Evolutionary conservation across 108 stramenopile genomes (phyloP).

Genomic region (Skeletonema menzelii): DNA sequence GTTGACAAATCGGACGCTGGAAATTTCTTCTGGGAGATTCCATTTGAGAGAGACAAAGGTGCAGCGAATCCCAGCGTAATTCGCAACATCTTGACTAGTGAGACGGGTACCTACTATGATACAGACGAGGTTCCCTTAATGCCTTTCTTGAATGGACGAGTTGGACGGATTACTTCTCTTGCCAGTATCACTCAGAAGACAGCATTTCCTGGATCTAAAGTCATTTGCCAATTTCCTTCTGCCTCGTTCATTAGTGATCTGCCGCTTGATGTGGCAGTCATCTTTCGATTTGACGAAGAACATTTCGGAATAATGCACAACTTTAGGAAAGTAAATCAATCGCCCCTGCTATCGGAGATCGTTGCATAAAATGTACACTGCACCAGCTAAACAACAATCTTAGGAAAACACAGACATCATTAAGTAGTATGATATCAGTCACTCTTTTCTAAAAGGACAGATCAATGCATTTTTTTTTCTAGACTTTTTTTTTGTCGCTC

Average conservation of each 20-base stretch:
- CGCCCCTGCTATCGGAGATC: slow-evolving; percentile 29
- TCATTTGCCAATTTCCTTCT: slow-evolving; percentile 50
- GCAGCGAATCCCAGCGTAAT: slow-evolving; percentile 19
- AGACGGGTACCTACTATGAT: slow-evolving; percentile 34
- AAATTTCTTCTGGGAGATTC: slow-evolving; percentile 47
- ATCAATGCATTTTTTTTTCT: not conserved
- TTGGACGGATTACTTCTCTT: slow-evolving; percentile 43
- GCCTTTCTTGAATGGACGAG: slow-evolving; percentile 52
- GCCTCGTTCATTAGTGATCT: slow-evolving; percentile 50
- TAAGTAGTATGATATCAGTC: not conserved
- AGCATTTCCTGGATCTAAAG: slow-evolving; percentile 42
- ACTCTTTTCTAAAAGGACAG: not conserved
- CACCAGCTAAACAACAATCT: not conserved
- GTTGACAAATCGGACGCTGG: slow-evolving; percentile 32
- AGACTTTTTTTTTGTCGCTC: not conserved
- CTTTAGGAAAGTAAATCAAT: slow-evolving; percentile 31
- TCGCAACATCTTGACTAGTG: slow-evolving; percentile 33
- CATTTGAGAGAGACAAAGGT: slow-evolving; percentile 35
- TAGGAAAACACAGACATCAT: not conserved
- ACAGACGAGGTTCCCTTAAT: slow-evolving; percentile 38
- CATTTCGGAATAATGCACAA: slow-evolving; percentile 51
- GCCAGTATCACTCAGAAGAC: slow-evolving; percentile 44
- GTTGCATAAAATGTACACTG: slow-evolving; percentile 16
- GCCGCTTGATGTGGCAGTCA: slow-evolving; percentile 53
- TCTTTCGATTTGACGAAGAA: slow-evolving; percentile 38